phyloP scores from a whole-genome alignment of 768 basidiomycete species.

The Naganishia vishniacii region DNA sequence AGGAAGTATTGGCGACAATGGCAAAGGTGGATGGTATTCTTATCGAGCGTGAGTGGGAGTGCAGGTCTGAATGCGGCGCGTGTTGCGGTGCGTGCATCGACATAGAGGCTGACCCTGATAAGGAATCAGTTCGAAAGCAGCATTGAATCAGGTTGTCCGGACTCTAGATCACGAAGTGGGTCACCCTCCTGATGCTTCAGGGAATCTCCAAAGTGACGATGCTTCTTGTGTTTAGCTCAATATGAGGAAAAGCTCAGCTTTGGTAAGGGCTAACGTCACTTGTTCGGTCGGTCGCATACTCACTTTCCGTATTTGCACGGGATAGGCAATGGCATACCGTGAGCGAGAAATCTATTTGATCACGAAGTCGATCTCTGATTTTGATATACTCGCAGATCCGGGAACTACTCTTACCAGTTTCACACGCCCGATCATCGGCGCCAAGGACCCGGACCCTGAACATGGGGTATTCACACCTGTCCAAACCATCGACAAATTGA shows the following conservation, averaged over 20 bases:
- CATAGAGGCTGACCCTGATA: neutral
- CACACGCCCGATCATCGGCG: conserved; percentile 42
- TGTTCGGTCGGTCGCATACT: conserved; percentile 33
- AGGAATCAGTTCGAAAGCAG: conserved; percentile 49
- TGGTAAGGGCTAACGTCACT: conserved; percentile 37
- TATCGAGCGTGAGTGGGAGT: conserved; percentile 40
- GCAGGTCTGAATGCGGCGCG: neutral
- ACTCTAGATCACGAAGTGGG: conserved; percentile 50
- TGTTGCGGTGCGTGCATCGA: too few relatives aligned
- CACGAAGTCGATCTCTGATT: too few relatives aligned
- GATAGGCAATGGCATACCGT: conserved; percentile 41
- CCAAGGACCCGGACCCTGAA: conserved; percentile 38
- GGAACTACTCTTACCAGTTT: conserved; percentile 47
- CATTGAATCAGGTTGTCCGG: conserved; percentile 50
- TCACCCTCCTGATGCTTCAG: conserved; percentile 23
- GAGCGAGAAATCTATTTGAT: too few relatives aligned
- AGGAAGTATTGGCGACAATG: conserved; percentile 50
- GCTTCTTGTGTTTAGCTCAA: conserved; percentile 30
- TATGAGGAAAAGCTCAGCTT: conserved; percentile 46
- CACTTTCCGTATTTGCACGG: conserved; percentile 26
- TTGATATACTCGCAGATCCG: conserved; percentile 36
- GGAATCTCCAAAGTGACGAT: neutral
- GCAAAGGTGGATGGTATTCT: conserved; percentile 48
- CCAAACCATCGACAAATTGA: conserved; percentile 42
- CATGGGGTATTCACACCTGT: conserved; percentile 47